Base-by-base conservation (phyloP, 352 stramenopile genomes). In the Phytophthora ohioensis region DNA sequence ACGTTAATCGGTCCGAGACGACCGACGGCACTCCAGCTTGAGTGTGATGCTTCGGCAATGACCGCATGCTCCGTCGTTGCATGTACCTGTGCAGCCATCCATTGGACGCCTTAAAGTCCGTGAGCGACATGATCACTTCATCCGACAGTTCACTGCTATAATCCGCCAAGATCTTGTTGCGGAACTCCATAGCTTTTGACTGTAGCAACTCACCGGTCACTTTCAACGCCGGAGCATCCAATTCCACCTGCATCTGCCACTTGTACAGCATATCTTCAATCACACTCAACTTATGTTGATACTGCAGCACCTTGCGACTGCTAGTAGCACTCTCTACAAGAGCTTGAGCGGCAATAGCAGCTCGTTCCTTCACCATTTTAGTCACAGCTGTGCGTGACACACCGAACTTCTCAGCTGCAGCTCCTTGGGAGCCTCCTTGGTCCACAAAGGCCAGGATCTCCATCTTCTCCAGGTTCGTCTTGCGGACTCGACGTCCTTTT, bases 251-350 rank as follows among this genome's bases (percentile, higher is more conserved):
- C 31, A 94, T 75, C 67, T 94, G 87, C 87, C 87, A 94, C 62
- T 92, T 92, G 74, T 92, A 90, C 35, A 94, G 75, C 85, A 92
- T 94, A 32, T 94, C 87, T 51, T 94, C 87, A 55, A 94, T 94
- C 48, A 94, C 85, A 62, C 85, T 92, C 1, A 94, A 62, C 67
- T 94, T 93, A 70, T 93, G 85, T 57, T 93, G 87, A 38, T 94
- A 93, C 54, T 93, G 87, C 57, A 94, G 63, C 31, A 94, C 87
- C 67, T 94, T 94, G 12, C 85, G 80, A 57, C 85, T 87, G 60
- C 83, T 92, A 12, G 79, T 91, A 2, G 66, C 71, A 56, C 73
- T 91, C 61, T 89, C 86, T 3, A 85, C 84, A 5, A 81, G 69
- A n/a, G 87, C 85, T 63, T 92, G 86, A 0, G 84, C 83, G 4